Percentiles rank a stretch among this genome's conserved stretches.
phyloP scores from a whole-genome alignment of 1,284 basidiomycete genomes.

The Volvariella surrecta region DNA sequence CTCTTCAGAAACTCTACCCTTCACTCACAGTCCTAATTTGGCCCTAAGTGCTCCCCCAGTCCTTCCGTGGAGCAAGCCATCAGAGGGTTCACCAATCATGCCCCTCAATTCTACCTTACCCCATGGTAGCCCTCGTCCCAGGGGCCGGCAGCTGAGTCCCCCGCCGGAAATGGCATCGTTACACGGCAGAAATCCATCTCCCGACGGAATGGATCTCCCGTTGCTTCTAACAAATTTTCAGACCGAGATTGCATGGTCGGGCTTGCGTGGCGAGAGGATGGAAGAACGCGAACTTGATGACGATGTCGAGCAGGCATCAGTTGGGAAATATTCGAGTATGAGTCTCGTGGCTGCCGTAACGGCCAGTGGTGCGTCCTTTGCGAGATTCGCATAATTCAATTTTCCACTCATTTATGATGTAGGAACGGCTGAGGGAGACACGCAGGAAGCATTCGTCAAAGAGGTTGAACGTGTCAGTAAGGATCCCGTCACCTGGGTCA shows the following conservation, averaged over 20 bases:
- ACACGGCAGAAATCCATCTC: neutral
- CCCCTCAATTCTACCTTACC: neutral
- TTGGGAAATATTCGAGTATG: conserved; percentile 89
- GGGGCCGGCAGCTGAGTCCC: neutral
- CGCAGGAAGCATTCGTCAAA: conserved; percentile 63
- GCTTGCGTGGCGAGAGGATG: conserved; percentile 14
- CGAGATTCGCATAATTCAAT: conserved; percentile 8
- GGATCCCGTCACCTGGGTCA: conserved; percentile 78
- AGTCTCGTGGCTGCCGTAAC: conserved; percentile 85
- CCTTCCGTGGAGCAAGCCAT: neutral
- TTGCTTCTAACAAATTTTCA: conserved; percentile 4
- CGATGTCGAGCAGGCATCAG: conserved; percentile 63
- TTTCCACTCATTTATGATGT: conserved; percentile 6
- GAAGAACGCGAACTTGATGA: conserved; percentile 19
- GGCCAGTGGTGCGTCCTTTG: conserved; percentile 48
- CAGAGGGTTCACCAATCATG: conserved; percentile 2
- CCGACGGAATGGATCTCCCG: neutral
- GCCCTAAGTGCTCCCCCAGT: conserved; percentile 2
- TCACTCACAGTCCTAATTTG: conserved; percentile 1
- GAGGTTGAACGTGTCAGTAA: conserved; percentile 76
- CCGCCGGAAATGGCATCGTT: neutral
- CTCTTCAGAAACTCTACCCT: conserved; percentile 1
- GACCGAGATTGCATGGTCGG: conserved; percentile 7
- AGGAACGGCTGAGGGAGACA: conserved; percentile 59
- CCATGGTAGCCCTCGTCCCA: neutral